Conservation (phyloP, 2,329 filamentous ascomycete species). For the Cordyceps cicadae region DNA sequence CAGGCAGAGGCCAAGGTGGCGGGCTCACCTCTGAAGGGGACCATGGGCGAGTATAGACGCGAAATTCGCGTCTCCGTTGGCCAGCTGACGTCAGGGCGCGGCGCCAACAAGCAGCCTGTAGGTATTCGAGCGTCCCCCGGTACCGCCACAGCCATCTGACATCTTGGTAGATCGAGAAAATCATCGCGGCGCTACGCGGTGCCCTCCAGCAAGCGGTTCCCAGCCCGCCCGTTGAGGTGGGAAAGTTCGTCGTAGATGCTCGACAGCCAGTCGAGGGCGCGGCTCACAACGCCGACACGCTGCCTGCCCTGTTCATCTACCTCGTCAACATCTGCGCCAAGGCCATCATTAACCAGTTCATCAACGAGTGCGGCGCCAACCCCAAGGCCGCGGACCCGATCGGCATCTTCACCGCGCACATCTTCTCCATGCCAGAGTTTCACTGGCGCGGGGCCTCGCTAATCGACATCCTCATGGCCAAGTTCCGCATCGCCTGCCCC, state of each 20-base stretch:
- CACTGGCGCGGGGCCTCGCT: slow-evolving; percentile 59
- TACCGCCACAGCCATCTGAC: slow-evolving; percentile 14
- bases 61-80: slow-evolving; percentile 65
- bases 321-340: slow-evolving; percentile 71
- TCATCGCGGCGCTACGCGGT: slow-evolving; percentile 38
- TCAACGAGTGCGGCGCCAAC: slow-evolving; percentile 56
- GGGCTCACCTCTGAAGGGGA: slow-evolving; percentile 47
- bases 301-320: slow-evolving; percentile 63
- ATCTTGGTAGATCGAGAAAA: slow-evolving; percentile 26
- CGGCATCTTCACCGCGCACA: slow-evolving; percentile 65
- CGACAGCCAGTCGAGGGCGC: slow-evolving; percentile 41
- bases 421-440: slow-evolving; percentile 64
- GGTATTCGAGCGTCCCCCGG: slow-evolving; percentile 14
- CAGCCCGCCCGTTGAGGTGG: slow-evolving; percentile 45
- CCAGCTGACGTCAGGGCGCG: slow-evolving; percentile 59
- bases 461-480: slow-evolving; percentile 77
- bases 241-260: slow-evolving; percentile 41
- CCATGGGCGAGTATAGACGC: slow-evolving; percentile 63
- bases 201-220: slow-evolving; percentile 44
- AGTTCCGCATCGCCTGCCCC: slow-evolving; percentile 72
- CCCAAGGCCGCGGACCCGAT: slow-evolving; percentile 65
- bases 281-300: slow-evolving; percentile 40
- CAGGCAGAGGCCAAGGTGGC: slow-evolving; percentile 45
- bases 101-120: slow-evolving; percentile 43
- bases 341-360: slow-evolving; percentile 60